Evolutionary conservation across 139 green algal genomes (phyloP), one percentile per base, ranked within the genome.

Genomic region (Raphidocelis subcapitata): DNA sequence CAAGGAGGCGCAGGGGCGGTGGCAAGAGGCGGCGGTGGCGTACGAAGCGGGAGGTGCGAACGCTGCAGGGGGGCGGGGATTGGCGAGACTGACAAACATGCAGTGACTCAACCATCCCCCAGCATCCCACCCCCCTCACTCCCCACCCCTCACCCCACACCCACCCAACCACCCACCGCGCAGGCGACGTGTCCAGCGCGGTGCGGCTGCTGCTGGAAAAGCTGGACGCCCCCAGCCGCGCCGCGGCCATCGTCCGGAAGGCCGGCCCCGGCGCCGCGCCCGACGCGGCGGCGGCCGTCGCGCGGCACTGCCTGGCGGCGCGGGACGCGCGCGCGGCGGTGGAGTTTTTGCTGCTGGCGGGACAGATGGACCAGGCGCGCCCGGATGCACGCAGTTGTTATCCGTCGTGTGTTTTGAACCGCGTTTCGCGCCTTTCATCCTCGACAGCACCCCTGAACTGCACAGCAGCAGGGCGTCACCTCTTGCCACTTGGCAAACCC

Each of bases 1-100:
- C 35, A 94, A 95, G 79, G 91, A 96, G 76, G 79, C 75, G 4
- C 84, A 94, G 78, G 83, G 86, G 0, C 83, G 77, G 47, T 85
- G 41, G 61, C 49, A 56, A 10, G 84, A 86, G 14, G 83, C 83
- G 26, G 74, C 71, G 3, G 80, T 54, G 33, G 73, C 73, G 23
- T 79, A 76, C 37, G 65, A 81, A 47, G 62, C 62, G 10, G 83
- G 62, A 79, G 83, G 79, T 86, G 36, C 28, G 41, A 12, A 12
- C 41, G 41, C 8, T 12, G 8, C 8, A 49, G 8, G 41, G 41
- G 8, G 8, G 8, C 8, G 41, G 41, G 41, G 8, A 20, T 49
- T 49, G 41, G 41, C 8, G 41, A 12, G 41, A 8, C 8, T 49
- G 41, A n/a, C n/a, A n/a, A n/a, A n/a, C n/a, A n/a, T n/a, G n/a